These are phyloP conservation scores for Schizothecium vesticola DNA, from an alignment of 495 filamentous ascomycete genomes.

Conservation along the genomic window DNA sequence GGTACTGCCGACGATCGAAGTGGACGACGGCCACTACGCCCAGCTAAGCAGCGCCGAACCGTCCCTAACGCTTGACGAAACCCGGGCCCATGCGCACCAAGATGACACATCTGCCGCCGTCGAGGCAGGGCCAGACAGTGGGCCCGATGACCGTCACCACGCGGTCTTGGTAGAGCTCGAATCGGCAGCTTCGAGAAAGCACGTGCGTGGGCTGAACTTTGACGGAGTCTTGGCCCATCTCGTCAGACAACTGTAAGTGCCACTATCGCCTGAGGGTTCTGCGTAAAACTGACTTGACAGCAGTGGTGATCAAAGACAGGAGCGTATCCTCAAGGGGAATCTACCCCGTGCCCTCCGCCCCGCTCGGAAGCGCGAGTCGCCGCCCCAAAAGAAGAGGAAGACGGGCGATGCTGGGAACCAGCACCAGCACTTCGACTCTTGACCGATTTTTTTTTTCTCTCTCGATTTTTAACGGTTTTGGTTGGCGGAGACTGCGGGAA, in stretches of 20 bases:
- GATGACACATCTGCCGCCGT: background rate
- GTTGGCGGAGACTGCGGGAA: background rate
- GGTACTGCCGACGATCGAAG: background rate
- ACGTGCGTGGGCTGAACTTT: background rate
- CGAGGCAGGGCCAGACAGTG: background rate
- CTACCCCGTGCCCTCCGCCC: background rate
- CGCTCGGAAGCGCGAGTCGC: background rate
- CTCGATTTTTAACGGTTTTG: background rate
- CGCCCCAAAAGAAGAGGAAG: background rate
- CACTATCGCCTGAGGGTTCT: background rate
- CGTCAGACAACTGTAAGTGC: background rate
- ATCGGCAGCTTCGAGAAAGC: background rate
- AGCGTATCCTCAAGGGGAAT: background rate
- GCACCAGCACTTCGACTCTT: background rate
- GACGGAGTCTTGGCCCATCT: background rate
- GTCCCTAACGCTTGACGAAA: background rate
- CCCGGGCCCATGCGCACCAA: background rate
- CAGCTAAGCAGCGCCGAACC: background rate
- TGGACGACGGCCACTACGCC: background rate
- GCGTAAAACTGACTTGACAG: background rate
- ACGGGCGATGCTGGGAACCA: background rate
- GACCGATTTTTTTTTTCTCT: background rate
- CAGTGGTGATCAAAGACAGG: background rate
- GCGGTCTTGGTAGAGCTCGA: background rate
- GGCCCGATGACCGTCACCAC: background rate